Base-by-base conservation (phyloP, 2,329 filamentous ascomycete genomes). In the Daldinia sp. region DNA sequence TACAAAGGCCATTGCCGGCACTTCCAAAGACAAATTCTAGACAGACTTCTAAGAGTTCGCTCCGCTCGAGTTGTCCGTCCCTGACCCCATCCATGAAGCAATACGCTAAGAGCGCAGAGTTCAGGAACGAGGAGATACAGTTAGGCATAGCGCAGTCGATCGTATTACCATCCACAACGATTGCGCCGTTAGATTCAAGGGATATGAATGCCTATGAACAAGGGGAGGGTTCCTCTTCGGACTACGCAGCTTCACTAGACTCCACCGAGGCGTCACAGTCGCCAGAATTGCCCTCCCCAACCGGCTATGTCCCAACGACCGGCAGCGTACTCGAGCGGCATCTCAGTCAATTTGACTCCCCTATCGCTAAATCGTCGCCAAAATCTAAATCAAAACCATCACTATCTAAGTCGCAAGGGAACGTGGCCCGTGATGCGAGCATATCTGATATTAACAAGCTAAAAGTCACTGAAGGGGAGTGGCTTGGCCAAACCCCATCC, bases 21-120 rank as follows among this genome's bases (percentile, higher is more conserved):
- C 58, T 72, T 11, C 74, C 73, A 2, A 66, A 54, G 17, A 13
- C 37, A n/a, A 55, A 60, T 21, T 63, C 68, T 29, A 71, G 71
- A 32, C 70, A 65, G 37, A 43, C 66, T 6, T 76, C 74, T 1
- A 66, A 61, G 17, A 73, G 68, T 8, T 75, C 74, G 8, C 35
- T 73, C 3, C 61, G 67, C 21, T 76, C 74, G 4, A 72, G 56
- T 41, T 75, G 74, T 21, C 73, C 73, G 25, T 76, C 74, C 3
- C 60, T 76, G 19, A 76, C 74, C 9, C 72, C 74, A 6, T 76
- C 74, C 6, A 52, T 76, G 45, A 70, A 66, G 53, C 66, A 71
- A 25, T 76, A 74, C 17, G 73, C 69, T 30, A 71, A 76, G 21
- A 73, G 72, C 47, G 73, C 70, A n/a, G 72, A 73, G 35, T 76